phyloP scores from a whole-genome alignment of 2,329 filamentous ascomycete species.

The Alternaria tenuissima region DNA sequence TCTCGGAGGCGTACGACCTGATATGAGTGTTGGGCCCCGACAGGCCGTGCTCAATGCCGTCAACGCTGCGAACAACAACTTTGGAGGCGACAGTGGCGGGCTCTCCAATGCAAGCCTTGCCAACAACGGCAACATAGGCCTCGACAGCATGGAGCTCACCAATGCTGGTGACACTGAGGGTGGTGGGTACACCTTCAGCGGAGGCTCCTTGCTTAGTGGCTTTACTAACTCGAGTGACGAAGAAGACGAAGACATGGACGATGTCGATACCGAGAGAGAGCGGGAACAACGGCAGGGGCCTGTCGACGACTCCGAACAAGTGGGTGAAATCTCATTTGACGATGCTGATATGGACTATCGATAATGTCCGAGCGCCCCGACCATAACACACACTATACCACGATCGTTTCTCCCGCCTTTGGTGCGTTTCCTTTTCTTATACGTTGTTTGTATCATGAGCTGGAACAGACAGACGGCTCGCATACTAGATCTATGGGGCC shows the following conservation, averaged over 20 bases:
- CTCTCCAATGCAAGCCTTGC: slow-evolving; percentile 84
- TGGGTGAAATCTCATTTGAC: slow-evolving; percentile 70
- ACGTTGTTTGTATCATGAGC: slow-evolving; percentile 21
- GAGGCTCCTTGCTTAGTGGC: slow-evolving; percentile 80
- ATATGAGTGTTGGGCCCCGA: slow-evolving; percentile 83
- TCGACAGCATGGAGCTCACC: slow-evolving; percentile 71
- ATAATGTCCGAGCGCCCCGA: slow-evolving; percentile 51
- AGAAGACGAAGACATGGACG: slow-evolving; percentile 93
- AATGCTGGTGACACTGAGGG: slow-evolving; percentile 72
- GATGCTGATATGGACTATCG: slow-evolving; percentile 68
- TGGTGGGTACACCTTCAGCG: slow-evolving; percentile 76
- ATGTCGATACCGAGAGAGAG: slow-evolving; percentile 75
- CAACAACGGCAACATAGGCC: slow-evolving; percentile 63
- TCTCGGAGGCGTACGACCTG: slow-evolving; percentile 90
- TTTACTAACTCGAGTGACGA: slow-evolving; percentile 96
- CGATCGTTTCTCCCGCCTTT: slow-evolving; percentile 46
- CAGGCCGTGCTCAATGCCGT: slow-evolving; percentile 70
- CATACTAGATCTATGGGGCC: slow-evolving; percentile 17
- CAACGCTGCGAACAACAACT: slow-evolving; percentile 64
- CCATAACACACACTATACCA: slow-evolving; percentile 37
- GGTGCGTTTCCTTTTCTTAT: slow-evolving; percentile 49
- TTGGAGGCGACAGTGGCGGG: slow-evolving; percentile 54
- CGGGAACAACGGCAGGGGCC: slow-evolving; percentile 52
- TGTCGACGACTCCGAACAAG: slow-evolving; percentile 68
- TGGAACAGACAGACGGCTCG: slow-evolving; percentile 7